Conservation (phyloP, 2,329 filamentous ascomycete genomes). For the Dactylellina parvicollis region DNA sequence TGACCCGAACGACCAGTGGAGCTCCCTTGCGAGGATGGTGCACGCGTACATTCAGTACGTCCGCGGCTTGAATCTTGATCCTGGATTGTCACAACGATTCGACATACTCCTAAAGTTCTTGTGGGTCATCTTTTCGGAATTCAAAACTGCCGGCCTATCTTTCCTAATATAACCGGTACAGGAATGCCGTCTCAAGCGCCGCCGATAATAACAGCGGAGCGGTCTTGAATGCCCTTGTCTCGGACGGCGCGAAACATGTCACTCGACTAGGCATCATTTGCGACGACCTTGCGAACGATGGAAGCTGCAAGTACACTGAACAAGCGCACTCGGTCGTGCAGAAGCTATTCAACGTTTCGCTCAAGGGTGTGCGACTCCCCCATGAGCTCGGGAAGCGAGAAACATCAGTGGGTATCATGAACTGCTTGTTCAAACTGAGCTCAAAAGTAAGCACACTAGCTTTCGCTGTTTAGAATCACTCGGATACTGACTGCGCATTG, state of each 20-base stretch:
- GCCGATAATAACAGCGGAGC: conserved; percentile 42
- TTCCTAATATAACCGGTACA: conserved; percentile 6
- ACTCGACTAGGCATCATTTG: conserved; percentile 43
- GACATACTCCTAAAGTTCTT: conserved; percentile 47
- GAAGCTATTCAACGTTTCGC: conserved; percentile 42
- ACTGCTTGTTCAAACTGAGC: conserved; percentile 51
- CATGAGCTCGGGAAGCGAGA: conserved; percentile 47
- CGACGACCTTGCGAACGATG: conserved; percentile 36
- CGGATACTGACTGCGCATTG: background rate
- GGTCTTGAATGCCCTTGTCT: conserved; percentile 37
- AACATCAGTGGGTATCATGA: conserved; percentile 47
- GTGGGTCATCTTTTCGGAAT: background rate
- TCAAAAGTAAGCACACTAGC: conserved; percentile 28
- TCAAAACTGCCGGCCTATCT: background rate
- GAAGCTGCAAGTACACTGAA: conserved; percentile 33
- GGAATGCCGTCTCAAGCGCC: conserved; percentile 46
- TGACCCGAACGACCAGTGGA: conserved; percentile 51
- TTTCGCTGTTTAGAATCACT: background rate
- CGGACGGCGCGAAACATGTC: conserved; percentile 38
- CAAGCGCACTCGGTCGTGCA: conserved; percentile 51
- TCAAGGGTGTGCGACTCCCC: conserved; percentile 35
- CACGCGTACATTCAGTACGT: conserved; percentile 48
- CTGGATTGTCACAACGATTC: conserved; percentile 33
- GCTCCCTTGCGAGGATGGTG: conserved; percentile 40
- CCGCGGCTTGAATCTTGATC: conserved; percentile 11